phyloP scores from a whole-genome alignment of 805 yeast species.

The Schizosaccharomyces octosporus region DNA sequence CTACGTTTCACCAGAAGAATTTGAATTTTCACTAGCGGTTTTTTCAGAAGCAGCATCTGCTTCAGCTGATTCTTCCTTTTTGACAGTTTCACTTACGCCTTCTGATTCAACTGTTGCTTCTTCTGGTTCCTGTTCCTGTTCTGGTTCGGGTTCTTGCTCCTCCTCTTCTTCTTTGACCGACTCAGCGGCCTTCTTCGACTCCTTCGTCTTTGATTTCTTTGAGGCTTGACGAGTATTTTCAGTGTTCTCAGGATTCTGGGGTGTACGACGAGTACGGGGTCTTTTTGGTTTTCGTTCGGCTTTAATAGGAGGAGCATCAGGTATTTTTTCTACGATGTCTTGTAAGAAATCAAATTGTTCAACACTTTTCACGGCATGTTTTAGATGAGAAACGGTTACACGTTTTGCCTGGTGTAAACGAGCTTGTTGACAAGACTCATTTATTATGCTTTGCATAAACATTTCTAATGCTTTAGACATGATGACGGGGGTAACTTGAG shows the following conservation, averaged over 20 bases:
- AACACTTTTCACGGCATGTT: constrained; percentile 56
- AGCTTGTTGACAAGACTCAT: constrained; percentile 59
- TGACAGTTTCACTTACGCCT: neutral
- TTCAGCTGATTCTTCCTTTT: neutral
- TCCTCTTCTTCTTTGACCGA: neutral
- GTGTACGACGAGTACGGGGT: neutral
- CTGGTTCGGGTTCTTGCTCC: no score
- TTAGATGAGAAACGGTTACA: constrained; percentile 59
- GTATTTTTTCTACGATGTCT: constrained; percentile 43
- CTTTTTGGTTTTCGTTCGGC: neutral
- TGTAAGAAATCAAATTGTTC: constrained; percentile 86
- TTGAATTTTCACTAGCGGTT: neutral
- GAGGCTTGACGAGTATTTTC: neutral
- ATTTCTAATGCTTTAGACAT: constrained; percentile 87
- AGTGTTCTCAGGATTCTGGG: neutral
- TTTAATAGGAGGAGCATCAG: constrained; percentile 15
- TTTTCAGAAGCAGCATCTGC: neutral
- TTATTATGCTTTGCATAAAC: constrained; percentile 72
- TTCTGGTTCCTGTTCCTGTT: neutral
- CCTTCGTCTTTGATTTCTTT: neutral
- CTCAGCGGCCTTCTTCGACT: neutral
- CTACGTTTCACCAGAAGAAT: neutral
- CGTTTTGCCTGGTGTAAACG: constrained; percentile 49
- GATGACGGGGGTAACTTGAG: constrained; percentile 95
- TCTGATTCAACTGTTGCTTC: neutral